Conservation (phyloP, 345 rosid species). For the Lumnitzera racemosa region DNA sequence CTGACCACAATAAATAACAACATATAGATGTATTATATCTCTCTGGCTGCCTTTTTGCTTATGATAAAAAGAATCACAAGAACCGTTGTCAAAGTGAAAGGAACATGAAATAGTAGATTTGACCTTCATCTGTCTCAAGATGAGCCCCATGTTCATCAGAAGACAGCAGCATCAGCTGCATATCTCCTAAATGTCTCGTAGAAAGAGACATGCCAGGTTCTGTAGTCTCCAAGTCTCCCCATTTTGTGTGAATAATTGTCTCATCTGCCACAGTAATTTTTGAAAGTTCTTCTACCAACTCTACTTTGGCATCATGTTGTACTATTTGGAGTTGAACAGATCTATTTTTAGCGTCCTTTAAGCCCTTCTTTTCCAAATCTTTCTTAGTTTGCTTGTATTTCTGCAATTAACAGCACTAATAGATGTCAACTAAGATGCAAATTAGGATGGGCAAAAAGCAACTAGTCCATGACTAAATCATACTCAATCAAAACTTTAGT, state of each 20-base stretch:
- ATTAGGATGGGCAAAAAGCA: not conserved
- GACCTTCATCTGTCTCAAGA: slow-evolving; percentile 26
- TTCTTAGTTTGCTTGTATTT: slow-evolving; percentile 27
- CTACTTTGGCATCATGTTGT: slow-evolving; percentile 45
- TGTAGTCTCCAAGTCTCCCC: slow-evolving; percentile 20
- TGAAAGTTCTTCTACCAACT: slow-evolving; percentile 66
- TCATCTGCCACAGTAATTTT: slow-evolving; percentile 63
- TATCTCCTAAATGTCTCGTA: slow-evolving; percentile 16
- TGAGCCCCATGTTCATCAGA: slow-evolving; percentile 6
- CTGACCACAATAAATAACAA: not conserved
- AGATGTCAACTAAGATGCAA: not conserved
- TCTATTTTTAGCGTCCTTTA: slow-evolving; percentile 20
- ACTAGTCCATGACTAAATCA: not conserved
- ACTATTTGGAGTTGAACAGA: slow-evolving; percentile 25
- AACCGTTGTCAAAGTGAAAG: not conserved
- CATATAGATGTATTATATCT: too few relatives aligned
- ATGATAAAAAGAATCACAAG: too few relatives aligned
- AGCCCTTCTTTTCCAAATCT: slow-evolving; percentile 25
- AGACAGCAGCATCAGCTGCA: slow-evolving; percentile 8
- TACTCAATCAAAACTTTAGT: too few relatives aligned
- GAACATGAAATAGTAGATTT: slow-evolving; percentile 3
- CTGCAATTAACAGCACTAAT: slow-evolving; percentile 31
- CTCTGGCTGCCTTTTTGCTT: too few relatives aligned
- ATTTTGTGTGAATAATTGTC: slow-evolving; percentile 17
- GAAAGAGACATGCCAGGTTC: slow-evolving; percentile 13